Conservation (phyloP, 1,139 yeast species). For the Magnusiomyces paraingens region DNA sequence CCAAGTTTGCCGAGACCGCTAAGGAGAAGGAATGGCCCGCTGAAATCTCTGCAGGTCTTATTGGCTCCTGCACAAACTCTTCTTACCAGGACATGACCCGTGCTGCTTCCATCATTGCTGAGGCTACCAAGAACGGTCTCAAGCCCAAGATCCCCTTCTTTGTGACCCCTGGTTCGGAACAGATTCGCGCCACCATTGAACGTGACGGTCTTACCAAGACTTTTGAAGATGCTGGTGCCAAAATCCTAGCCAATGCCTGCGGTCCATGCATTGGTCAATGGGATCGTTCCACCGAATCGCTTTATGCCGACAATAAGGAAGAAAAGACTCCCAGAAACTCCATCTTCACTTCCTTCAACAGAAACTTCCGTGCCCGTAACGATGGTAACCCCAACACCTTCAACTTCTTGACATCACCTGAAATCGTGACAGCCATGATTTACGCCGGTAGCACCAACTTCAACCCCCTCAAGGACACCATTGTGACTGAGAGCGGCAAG, state of each 20-base stretch:
- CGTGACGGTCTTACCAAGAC: constrained; percentile 83
- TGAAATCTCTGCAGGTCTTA: constrained; percentile 63
- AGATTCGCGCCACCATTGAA: constrained; percentile 93
- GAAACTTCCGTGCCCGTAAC: constrained; percentile 95
- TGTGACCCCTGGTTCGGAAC: constrained; percentile 98
- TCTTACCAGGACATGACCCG: constrained; percentile 97
- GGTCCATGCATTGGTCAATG: constrained; percentile 99
- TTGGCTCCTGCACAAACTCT: constrained; percentile 97
- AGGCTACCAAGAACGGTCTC: constrained; percentile 78
- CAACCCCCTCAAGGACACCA: constrained; percentile 79
- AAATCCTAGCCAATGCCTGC: constrained; percentile 93
- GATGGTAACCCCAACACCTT: constrained; percentile 96
- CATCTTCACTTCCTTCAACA: constrained; percentile 89
- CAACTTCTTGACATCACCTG: constrained; percentile 96
- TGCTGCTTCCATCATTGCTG: constrained; percentile 78
- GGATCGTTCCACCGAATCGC: constrained; percentile 56
- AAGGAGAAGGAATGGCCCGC: constrained; percentile 73
- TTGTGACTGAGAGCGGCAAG: constrained; percentile 58
- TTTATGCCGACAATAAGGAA: constrained; percentile 35
- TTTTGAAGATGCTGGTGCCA: constrained; percentile 80
- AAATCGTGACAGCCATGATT: constrained; percentile 92
- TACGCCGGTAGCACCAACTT: constrained; percentile 85
- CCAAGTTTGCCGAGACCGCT: constrained; percentile 60
- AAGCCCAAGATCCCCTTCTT: constrained; percentile 89
- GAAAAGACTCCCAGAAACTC: constrained; percentile 71